phyloP scores from a whole-genome alignment of 768 basidiomycete species.

The Pleurotus giganteus region DNA sequence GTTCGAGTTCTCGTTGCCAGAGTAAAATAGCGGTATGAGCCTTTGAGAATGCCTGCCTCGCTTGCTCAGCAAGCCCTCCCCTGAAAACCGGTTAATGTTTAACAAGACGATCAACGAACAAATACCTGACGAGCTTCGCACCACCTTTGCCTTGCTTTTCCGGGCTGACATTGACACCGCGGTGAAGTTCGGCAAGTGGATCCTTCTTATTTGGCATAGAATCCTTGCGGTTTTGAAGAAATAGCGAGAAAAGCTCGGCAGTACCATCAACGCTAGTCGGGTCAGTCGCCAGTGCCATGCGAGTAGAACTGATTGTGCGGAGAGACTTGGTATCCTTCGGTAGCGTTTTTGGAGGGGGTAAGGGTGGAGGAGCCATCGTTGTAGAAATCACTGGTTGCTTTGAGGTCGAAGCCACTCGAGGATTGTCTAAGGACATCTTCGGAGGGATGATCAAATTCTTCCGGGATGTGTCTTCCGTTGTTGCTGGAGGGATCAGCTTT shows the following conservation, averaged over 20 bases:
- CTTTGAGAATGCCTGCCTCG: conserved; percentile 40
- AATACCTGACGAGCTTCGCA: conserved; percentile 48
- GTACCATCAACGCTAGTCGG: conserved; percentile 47
- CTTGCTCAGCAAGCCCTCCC: conserved; percentile 55
- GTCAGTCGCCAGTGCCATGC: conserved; percentile 51
- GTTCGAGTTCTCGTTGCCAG: conserved; percentile 52
- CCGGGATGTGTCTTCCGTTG: conserved; percentile 9
- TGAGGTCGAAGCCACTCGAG: neutral
- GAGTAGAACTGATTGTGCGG: conserved; percentile 50
- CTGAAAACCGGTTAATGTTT: too few relatives aligned
- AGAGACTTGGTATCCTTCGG: conserved; percentile 31
- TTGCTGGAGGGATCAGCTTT: neutral
- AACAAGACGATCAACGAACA: too few relatives aligned
- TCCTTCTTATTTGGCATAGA: conserved; percentile 22
- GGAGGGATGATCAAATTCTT: conserved; percentile 13
- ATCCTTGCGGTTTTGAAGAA: conserved; percentile 47
- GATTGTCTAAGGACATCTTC: conserved; percentile 6
- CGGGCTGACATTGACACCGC: conserved; percentile 60
- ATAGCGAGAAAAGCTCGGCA: conserved; percentile 51
- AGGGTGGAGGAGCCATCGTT: conserved; percentile 25
- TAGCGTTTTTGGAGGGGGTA: conserved; percentile 19
- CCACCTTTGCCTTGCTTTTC: conserved; percentile 46
- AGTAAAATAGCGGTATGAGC: conserved; percentile 44
- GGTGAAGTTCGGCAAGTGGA: conserved; percentile 34
- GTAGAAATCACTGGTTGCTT: conserved; percentile 18